A percentile compares a stretch with the other conserved stretches of the same genome.
Conservation (phyloP, 2,329 filamentous ascomycete species). For the Clonostachys sp. region DNA sequence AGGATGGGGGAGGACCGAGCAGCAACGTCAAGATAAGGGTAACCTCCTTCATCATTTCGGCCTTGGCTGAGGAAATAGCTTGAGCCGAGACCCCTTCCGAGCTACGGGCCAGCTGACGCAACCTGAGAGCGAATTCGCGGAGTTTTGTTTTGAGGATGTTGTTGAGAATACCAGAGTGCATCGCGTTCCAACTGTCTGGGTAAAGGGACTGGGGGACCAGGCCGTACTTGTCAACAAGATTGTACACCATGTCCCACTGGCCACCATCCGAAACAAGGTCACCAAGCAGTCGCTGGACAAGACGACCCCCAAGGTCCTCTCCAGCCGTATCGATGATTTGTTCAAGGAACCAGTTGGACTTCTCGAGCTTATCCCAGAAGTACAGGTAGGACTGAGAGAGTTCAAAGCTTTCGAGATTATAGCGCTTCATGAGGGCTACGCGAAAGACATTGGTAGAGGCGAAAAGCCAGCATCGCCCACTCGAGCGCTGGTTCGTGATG, state of each 20-base stretch:
- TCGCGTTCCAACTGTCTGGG: slow-evolving; percentile 77
- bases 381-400: slow-evolving; percentile 86
- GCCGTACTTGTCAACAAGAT: slow-evolving; percentile 82
- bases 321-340: slow-evolving; percentile 71
- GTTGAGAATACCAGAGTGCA: slow-evolving; percentile 66
- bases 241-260: slow-evolving; percentile 90
- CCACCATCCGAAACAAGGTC: slow-evolving; percentile 76
- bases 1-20: slow-evolving; percentile 72
- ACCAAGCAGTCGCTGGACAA: slow-evolving; percentile 66
- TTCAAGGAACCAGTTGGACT: slow-evolving; percentile 85
- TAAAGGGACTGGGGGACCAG: slow-evolving; percentile 80
- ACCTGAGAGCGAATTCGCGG: slow-evolving; percentile 73
- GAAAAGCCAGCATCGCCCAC: slow-evolving; percentile 88
- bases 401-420: slow-evolving; percentile 74
- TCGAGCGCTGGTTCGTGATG: slow-evolving; percentile 78
- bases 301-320: slow-evolving; percentile 65
- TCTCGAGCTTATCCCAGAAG: slow-evolving; percentile 93
- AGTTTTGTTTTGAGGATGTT: slow-evolving; percentile 76
- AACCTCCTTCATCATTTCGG: slow-evolving; percentile 74
- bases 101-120: slow-evolving; percentile 51
- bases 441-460: slow-evolving; percentile 89
- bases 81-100: slow-evolving; percentile 19
- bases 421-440: slow-evolving; percentile 80
- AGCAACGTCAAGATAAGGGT: slow-evolving; percentile 78
- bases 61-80: slow-evolving; percentile 50